Evolutionary conservation across 1,139 yeast species (phyloP).

Genomic region (Geotrichum cucujoidarum): DNA sequence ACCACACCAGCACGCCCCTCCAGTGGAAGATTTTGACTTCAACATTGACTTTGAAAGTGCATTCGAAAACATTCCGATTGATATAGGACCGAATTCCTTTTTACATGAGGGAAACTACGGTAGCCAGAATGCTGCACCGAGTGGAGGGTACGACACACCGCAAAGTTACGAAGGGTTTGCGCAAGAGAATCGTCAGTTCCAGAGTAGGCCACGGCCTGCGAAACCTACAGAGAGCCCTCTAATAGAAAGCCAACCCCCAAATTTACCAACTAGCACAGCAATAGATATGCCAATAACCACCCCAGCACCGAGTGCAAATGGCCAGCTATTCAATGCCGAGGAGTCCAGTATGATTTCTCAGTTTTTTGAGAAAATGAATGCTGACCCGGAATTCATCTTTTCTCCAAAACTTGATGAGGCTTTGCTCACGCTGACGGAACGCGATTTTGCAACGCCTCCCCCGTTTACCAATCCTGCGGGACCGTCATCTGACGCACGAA

Average conservation of each 20-base stretch:
- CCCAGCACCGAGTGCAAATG: background rate
- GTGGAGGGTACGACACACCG: background rate
- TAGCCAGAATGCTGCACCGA: background rate
- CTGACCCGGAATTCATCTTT: constrained; percentile 36
- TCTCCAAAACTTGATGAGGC: constrained; percentile 31
- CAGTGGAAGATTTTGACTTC: constrained; percentile 19
- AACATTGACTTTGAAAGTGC: constrained; percentile 20
- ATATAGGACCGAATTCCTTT: constrained; percentile 1
- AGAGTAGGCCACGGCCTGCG: too few species aligned
- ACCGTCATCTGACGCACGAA: background rate
- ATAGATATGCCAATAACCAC: background rate
- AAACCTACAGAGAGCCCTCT: too few species aligned
- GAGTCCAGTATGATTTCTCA: constrained; percentile 37
- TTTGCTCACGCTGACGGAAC: constrained; percentile 11
- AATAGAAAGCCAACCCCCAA: background rate
- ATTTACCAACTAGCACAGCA: background rate
- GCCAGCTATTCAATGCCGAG: constrained; percentile 34
- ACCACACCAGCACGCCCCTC: background rate
- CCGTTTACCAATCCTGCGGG: background rate
- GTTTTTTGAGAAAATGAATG: constrained; percentile 38
- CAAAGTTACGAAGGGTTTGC: too few species aligned
- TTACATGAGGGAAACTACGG: background rate
- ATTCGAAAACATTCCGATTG: constrained; percentile 19
- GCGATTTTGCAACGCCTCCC: constrained; percentile 10
- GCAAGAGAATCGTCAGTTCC: background rate